These are phyloP conservation scores for Agapanthus africanus DNA, from an alignment of 106 monocot species.

Conservation along the genomic window DNA sequence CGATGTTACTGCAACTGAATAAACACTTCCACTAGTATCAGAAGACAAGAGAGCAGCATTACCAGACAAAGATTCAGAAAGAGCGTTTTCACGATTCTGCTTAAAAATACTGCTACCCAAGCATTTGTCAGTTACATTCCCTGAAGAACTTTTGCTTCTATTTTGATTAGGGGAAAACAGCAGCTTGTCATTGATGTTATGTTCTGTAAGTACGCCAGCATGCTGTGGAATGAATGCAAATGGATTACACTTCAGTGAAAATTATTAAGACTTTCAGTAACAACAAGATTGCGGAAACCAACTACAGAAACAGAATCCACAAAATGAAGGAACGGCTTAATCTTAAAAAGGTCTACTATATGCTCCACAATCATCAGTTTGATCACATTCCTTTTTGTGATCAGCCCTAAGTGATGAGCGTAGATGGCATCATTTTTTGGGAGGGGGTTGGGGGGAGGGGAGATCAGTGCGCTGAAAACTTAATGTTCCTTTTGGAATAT, in stretches of 20 bases:
- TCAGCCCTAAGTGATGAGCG: too few relatives aligned
- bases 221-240: conserved; percentile 14
- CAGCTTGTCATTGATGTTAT: conserved; percentile 20
- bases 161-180: conserved; percentile 15
- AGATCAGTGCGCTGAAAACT: conserved; percentile 1
- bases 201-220: conserved; percentile 29
- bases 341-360: too few relatives aligned
- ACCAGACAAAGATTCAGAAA: conserved; percentile 13
- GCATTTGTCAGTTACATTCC: conserved; percentile 2
- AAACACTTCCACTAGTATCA: conserved; percentile 13
- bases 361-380: too few relatives aligned
- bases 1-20: conserved; percentile 15
- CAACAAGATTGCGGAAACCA: too few relatives aligned
- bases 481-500: conserved; percentile 14
- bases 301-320: too few relatives aligned
- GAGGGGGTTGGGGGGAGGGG: too few relatives aligned
- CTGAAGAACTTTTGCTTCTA: conserved; percentile 4
- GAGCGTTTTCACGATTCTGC: neutral
- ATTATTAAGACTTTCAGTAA: neutral
- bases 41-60: conserved; percentile 10
- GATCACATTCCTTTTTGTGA: too few relatives aligned
- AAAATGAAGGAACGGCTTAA: too few relatives aligned
- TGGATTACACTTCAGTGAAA: neutral
- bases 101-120: conserved; percentile 1
- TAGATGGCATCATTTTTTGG: too few relatives aligned